phyloP scores from a whole-genome alignment of 2,329 filamentous ascomycete species.

The Celoporthe dispersa region DNA sequence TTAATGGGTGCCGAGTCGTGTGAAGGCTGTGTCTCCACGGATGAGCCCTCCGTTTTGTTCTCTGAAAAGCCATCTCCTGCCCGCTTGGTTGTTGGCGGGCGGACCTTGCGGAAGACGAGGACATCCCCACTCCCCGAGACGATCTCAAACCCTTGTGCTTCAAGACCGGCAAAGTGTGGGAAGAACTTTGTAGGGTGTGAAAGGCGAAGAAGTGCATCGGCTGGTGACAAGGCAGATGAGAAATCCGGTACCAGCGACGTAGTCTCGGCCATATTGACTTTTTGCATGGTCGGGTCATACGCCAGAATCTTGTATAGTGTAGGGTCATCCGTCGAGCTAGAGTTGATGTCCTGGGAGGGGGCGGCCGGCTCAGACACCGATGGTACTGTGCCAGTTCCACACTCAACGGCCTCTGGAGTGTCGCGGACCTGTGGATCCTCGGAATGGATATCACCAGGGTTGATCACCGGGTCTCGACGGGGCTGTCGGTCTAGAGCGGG shows the following conservation, averaged over 20 bases:
- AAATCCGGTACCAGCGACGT: conserved; percentile 56
- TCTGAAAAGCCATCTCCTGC: conserved; percentile 30
- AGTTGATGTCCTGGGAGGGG: background rate
- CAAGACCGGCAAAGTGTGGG: conserved; percentile 62
- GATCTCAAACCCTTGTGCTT: conserved; percentile 68
- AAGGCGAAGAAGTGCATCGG: conserved; percentile 63
- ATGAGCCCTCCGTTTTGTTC: background rate
- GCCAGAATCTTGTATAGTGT: conserved; percentile 67
- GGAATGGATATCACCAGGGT: conserved; percentile 46
- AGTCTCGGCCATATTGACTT: conserved; percentile 63
- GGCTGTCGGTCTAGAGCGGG: conserved; percentile 35
- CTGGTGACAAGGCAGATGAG: conserved; percentile 57
- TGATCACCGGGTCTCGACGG: background rate
- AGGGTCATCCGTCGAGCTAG: conserved; percentile 22
- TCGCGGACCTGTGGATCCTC: conserved; percentile 53
- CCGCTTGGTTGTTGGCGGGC: conserved; percentile 28
- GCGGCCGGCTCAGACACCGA: conserved; percentile 36
- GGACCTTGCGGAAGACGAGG: conserved; percentile 68
- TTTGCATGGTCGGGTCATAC: conserved; percentile 63
- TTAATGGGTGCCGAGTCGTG: conserved; percentile 46
- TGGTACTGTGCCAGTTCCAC: conserved; percentile 42
- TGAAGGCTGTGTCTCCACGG: conserved; percentile 3
- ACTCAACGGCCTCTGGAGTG: conserved; percentile 51
- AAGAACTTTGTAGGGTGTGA: conserved; percentile 69
- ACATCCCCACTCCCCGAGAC: conserved; percentile 66